A percentile compares a stretch with the other conserved stretches of the same genome.
Evolutionary conservation across 2,329 filamentous ascomycete species (phyloP).

Genomic region (Pleoardoris graminearum): DNA sequence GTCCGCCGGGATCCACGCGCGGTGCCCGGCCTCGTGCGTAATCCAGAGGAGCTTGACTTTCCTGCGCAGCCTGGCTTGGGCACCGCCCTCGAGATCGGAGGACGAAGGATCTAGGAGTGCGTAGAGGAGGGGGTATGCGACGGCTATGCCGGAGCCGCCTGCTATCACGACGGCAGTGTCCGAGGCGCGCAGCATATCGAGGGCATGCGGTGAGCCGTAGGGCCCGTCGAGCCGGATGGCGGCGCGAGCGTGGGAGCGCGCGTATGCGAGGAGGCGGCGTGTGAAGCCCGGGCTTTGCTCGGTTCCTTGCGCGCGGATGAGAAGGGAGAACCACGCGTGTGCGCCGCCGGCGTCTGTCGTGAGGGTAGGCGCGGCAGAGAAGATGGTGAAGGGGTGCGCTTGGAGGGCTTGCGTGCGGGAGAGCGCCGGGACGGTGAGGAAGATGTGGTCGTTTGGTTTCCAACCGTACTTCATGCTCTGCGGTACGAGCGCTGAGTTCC

Average conservation of each 20-base stretch:
- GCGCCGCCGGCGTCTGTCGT: conserved; percentile 19
- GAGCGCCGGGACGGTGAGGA: conserved; percentile 62
- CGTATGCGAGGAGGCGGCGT: conserved; percentile 57
- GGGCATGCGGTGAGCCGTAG: conserved; percentile 62
- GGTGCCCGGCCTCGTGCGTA: conserved; percentile 57
- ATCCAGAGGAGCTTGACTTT: conserved; percentile 63
- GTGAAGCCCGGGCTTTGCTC: conserved; percentile 56
- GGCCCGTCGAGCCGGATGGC: conserved; percentile 64
- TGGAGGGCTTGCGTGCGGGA: conserved; percentile 59
- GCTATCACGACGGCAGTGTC: conserved; percentile 61
- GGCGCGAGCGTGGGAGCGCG: conserved; percentile 50
- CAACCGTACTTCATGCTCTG: conserved; percentile 56
- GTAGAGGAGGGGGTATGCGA: conserved; percentile 64
- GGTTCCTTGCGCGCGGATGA: conserved; percentile 60
- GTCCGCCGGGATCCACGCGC: conserved; percentile 57
- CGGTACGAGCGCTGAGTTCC: conserved; percentile 19
- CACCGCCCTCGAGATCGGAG: conserved; percentile 19
- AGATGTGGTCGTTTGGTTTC: conserved; percentile 66
- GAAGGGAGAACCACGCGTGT: conserved; percentile 59
- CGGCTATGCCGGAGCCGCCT: conserved; percentile 67
- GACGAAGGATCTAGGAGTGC: conserved; percentile 46
- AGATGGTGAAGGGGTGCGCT: conserved; percentile 69
- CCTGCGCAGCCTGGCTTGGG: conserved; percentile 12
- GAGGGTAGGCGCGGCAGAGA: conserved; percentile 61
- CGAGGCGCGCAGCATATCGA: conserved; percentile 57